Percentiles rank a stretch among this genome's conserved stretches.
These are phyloP conservation scores for Piper betle DNA, from an alignment of 164 flowering plant species.

Conservation along the genomic window DNA sequence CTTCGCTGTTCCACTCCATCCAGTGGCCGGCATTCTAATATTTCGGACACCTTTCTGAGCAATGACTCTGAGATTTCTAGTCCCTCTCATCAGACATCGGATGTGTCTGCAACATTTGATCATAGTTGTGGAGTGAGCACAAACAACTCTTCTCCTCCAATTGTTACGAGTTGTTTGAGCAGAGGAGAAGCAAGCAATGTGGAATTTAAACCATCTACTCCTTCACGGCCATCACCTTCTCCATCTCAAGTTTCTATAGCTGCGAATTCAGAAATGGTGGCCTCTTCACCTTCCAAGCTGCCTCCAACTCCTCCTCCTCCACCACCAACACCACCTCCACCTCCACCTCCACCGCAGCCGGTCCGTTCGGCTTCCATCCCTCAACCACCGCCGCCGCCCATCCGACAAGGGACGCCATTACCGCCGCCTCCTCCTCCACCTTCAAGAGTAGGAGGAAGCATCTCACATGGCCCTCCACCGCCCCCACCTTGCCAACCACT, in stretches of 20 bases:
- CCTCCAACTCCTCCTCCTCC: conserved; percentile 1
- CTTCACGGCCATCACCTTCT: conserved; percentile 7
- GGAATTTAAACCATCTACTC: no score
- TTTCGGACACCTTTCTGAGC: conserved; percentile 36
- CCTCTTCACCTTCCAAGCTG: conserved; percentile 1
- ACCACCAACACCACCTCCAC: background rate
- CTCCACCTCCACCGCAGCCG: conserved; percentile 10
- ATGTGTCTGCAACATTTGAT: conserved; percentile 5
- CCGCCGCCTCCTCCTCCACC: conserved; percentile 16
- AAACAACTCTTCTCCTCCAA: background rate
- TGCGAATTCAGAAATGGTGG: background rate
- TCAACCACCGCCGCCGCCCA: conserved; percentile 7
- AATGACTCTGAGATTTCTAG: conserved; percentile 20
- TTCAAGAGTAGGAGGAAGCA: conserved; percentile 25
- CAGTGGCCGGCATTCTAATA: conserved; percentile 38
- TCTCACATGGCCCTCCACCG: conserved; percentile 28
- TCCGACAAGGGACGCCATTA: background rate
- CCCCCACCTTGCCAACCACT: conserved; percentile 43
- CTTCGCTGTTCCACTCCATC: conserved; percentile 47
- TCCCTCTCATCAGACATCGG: conserved; percentile 7
- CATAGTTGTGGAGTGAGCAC: conserved; percentile 7
- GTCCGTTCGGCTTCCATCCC: background rate
- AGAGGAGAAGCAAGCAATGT: no score
- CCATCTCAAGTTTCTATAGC: conserved; percentile 18
- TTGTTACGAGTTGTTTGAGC: background rate